Evolutionary conservation across 1,284 basidiomycete genomes (phyloP), one percentile per base, ranked within the genome.

Genomic region (Pseudozyma thailandica): DNA sequence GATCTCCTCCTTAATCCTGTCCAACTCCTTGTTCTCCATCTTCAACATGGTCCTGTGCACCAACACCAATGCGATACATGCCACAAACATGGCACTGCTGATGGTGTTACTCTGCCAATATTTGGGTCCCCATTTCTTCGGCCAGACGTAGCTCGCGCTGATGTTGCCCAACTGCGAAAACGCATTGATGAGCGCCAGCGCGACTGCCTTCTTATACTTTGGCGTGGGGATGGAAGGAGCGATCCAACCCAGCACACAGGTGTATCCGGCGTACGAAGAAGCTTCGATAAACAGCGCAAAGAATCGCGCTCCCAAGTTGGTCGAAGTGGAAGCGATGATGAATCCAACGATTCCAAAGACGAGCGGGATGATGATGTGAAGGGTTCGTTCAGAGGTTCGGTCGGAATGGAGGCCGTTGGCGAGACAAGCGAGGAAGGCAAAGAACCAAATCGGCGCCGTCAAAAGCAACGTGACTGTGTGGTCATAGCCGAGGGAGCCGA

Each of bases 131-230:
- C 70, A 78, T 33, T 62, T 60, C 27, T 57, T 60, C 6, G 64
- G 68, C 71, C 68, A 79, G 18, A 73, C 58, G 59, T 79, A 81
- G 28, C 52, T 53, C 31, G 84, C 83, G 20, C 81, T 77, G 44
- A 85, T 83, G 76, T 85, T 85, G 42, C 84, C 84, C 18, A 84
- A 73, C 61, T 85, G 83, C 0, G 81, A 80, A 57, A 85, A 82
- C 37, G 84, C 84, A 66, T 84, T 84, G 69, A 85, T 66, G 50
- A 75, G 33, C 9, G 74, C 75, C 6, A 76, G 47, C 2, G 60
- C 68, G 37, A 69, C 66, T 12, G 72, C 66, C 18, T 75, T 72
- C 43, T 79, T 79, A 57, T 72, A 72, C 26, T 68, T 60, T 16
- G 75, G 73, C 1, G 72, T 59, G 10, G 73, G 68, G 31, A 78